Evolutionary conservation across 2,329 filamentous ascomycete genomes (phyloP), one percentile per base, ranked within the genome.

Genomic region (Exophiala phaeomuriformis): DNA sequence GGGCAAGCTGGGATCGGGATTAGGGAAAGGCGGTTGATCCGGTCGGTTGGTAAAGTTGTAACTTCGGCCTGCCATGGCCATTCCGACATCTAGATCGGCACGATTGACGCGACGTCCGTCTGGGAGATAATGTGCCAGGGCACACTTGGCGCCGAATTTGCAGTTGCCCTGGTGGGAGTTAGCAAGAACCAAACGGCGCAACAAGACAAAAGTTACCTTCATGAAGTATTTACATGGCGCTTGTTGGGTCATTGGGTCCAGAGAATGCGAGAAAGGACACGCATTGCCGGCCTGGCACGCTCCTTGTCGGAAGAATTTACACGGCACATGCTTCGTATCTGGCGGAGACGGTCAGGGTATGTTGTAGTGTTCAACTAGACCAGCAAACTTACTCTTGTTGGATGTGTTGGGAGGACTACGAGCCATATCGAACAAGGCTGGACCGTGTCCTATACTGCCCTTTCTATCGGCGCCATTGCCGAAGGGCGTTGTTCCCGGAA

Each of bases 221-320:
- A 90, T 87, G 70, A 97, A 98, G 75, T 97, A 98, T 74, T 97
- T 98, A 84, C 93, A 98, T 8, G 82, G 82, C 61, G 94, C 83
- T 58, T 87, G 90, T 69, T 96, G 89, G 48, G 86, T 81, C 39
- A 90, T 82, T 31, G 84, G 80, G 68, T 93, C 88, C 60, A 93
- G 83, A 60, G 94, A 91, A 74, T 98, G 93, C 65, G 90, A 88
- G 73, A 97, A 98, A 39, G 93, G 93, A 75, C 93, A 98, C 61
- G 90, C 89, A 69, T 87, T 88, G 64, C 93, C 93, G 53, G 93
- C 93, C 78, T 97, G 91, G 71, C 93, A 98, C 65, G 89, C 84
- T 69, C 91, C 90, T 75, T 95, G 89, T 50, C 90, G 85, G 73
- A 93, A 98, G 85, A 98, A 98, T 78, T 97, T 97, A 86, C 93